These are phyloP conservation scores for Chamaenerion angustifolium DNA, from an alignment of 345 rosid genomes.

Conservation along the genomic window DNA sequence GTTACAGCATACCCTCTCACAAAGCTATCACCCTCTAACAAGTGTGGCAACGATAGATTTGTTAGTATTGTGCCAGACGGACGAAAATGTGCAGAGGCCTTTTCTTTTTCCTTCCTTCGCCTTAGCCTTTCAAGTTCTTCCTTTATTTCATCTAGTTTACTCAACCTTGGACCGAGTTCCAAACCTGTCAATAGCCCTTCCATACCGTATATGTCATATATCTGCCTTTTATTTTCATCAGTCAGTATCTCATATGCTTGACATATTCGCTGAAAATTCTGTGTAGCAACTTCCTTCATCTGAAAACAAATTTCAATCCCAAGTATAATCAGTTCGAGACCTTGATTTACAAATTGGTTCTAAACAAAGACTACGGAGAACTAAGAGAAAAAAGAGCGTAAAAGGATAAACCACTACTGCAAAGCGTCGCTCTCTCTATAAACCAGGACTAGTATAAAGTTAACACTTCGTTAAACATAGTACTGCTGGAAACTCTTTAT, in stretches of 20 bases:
- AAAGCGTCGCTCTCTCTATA: too few species aligned
- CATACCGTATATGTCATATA: conserved; percentile 90
- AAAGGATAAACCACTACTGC: too few species aligned
- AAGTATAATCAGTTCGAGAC: not conserved
- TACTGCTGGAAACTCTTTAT: too few species aligned
- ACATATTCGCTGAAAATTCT: conserved; percentile 80
- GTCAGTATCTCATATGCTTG: conserved; percentile 85
- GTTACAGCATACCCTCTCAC: conserved; percentile 54
- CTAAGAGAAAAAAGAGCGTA: too few species aligned
- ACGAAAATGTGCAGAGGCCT: conserved; percentile 40
- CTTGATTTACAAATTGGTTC: not conserved
- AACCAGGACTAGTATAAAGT: too few species aligned
- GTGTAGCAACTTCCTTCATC: conserved; percentile 88
- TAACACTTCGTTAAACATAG: too few species aligned
- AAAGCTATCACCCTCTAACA: conserved; percentile 69
- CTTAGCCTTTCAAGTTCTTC: conserved; percentile 69
- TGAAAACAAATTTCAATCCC: conserved; percentile 12
- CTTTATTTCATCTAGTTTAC: conserved; percentile 67
- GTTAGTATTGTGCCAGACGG: conserved; percentile 62
- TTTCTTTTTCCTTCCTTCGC: conserved; percentile 52
- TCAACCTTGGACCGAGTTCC: conserved; percentile 78
- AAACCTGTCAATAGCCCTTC: conserved; percentile 79
- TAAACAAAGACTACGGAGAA: not conserved
- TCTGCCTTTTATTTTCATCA: conserved; percentile 63
- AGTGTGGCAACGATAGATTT: conserved; percentile 57